A percentile compares a stretch with the other conserved stretches of the same genome.
phyloP scores from a whole-genome alignment of 805 yeast genomes.

The Nakazawaea ishiwadae region DNA sequence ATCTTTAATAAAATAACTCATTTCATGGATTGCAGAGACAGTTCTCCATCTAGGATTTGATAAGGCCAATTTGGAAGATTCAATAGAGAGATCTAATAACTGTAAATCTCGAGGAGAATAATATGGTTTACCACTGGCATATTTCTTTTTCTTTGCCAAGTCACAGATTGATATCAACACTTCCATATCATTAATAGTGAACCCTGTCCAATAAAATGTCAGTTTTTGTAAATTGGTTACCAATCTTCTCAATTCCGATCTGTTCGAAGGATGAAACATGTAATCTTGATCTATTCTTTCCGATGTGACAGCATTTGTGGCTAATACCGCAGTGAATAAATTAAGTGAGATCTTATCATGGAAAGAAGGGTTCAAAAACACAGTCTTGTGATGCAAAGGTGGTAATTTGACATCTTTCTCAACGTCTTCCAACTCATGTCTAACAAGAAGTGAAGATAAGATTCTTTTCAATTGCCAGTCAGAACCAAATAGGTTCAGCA shows the following conservation, averaged over 20 bases:
- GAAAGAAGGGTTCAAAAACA: slow-evolving; percentile 55
- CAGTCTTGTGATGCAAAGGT: slow-evolving; percentile 51
- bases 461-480: slow-evolving; percentile 35
- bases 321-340: slow-evolving; percentile 60
- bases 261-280: slow-evolving; percentile 63
- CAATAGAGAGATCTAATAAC: slow-evolving; percentile 39
- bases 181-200: slow-evolving; percentile 53
- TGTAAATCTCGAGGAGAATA: slow-evolving; percentile 34
- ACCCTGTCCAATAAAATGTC: slow-evolving; percentile 75
- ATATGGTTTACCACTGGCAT: slow-evolving; percentile 16
- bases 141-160: slow-evolving; percentile 32
- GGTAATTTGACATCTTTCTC: slow-evolving; percentile 55
- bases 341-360: slow-evolving; percentile 60
- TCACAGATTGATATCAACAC: slow-evolving; percentile 45
- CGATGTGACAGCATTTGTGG: slow-evolving; percentile 70
- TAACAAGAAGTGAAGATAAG: slow-evolving; percentile 43
- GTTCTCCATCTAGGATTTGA: slow-evolving; percentile 53
- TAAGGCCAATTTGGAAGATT: slow-evolving; percentile 44
- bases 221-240: slow-evolving; percentile 60
- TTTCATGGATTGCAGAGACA: slow-evolving; percentile 56
- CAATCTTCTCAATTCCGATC: slow-evolving; percentile 48
- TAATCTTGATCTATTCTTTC: slow-evolving; percentile 64
- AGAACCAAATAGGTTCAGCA: slow-evolving; percentile 34
- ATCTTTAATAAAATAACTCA: slow-evolving; percentile 49
- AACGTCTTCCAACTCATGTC: slow-evolving; percentile 53